Evolutionary conservation across 1,284 basidiomycete genomes (phyloP).

Genomic region (Ganoderma sp.): DNA sequence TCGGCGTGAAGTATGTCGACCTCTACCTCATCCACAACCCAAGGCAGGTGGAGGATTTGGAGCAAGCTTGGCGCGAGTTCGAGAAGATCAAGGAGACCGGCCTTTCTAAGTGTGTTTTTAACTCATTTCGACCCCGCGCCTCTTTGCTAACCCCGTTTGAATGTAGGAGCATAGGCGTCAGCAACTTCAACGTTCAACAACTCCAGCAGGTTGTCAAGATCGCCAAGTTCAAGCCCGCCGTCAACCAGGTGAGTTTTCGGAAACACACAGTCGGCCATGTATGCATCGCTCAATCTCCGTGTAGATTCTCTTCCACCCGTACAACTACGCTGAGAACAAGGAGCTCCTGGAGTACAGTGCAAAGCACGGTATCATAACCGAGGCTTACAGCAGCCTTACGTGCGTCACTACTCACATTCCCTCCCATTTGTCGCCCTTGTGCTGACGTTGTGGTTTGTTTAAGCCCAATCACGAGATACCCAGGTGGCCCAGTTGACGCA

Average conservation of each 20-base stretch:
- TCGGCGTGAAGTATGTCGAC: conserved; percentile 72
- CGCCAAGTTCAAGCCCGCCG: conserved; percentile 66
- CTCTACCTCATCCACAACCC: conserved; percentile 74
- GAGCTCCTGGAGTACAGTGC: conserved; percentile 63
- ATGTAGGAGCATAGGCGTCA: conserved; percentile 76
- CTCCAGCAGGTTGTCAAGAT: conserved; percentile 60
- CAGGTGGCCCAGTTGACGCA: conserved; percentile 53
- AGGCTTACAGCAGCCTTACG: conserved; percentile 74
- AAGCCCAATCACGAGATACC: conserved; percentile 29
- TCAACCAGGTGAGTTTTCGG: conserved; percentile 62
- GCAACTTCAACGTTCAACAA: conserved; percentile 67
- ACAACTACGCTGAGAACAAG: conserved; percentile 62
- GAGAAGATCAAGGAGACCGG: conserved; percentile 63
- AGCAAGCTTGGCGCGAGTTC: conserved; percentile 65
- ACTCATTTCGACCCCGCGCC: not conserved
- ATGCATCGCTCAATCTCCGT: too few species aligned
- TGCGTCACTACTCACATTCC: conserved; percentile 37
- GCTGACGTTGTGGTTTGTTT: not conserved
- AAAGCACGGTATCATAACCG: conserved; percentile 66
- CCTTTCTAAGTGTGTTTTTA: conserved; percentile 53
- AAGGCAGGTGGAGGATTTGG: conserved; percentile 47
- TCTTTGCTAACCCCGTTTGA: not conserved
- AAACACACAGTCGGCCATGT: too few species aligned
- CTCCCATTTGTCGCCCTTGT: not conserved
- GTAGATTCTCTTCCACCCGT: conserved; percentile 72